Conservation (phyloP, 1,284 basidiomycete species). For the Vanrija humicola region DNA sequence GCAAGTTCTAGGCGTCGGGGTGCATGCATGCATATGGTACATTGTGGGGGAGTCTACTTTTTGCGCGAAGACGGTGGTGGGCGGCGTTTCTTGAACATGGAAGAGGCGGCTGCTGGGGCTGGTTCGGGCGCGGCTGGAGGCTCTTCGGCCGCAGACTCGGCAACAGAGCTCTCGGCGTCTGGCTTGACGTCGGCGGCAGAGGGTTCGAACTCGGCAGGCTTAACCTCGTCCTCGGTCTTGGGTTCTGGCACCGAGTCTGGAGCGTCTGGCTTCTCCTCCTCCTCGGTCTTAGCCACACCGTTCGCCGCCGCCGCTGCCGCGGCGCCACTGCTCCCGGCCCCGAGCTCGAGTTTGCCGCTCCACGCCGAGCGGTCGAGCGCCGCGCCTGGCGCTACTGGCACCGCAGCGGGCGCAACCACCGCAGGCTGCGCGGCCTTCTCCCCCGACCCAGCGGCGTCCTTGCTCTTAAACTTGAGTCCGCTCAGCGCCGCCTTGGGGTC, state of each 20-base stretch:
- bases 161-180: neutral
- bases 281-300: neutral
- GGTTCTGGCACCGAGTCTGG: neutral
- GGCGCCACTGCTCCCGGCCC: slow-evolving; percentile 2
- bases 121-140: neutral
- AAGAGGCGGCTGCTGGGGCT: slow-evolving; percentile 11
- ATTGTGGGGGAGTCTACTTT: slow-evolving; percentile 22
- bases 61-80: slow-evolving; percentile 39
- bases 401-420: neutral
- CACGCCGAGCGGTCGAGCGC: slow-evolving; percentile 22
- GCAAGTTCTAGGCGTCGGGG: slow-evolving; percentile 54
- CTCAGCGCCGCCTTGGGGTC: slow-evolving; percentile 29
- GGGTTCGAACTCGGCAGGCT: neutral
- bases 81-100: slow-evolving; percentile 50
- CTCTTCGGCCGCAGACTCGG: slow-evolving; percentile 2
- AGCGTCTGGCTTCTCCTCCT: neutral
- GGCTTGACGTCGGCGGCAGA: slow-evolving; percentile 2
- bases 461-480: slow-evolving; percentile 35
- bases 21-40: neutral
- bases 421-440: no score
- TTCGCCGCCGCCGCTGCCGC: neutral
- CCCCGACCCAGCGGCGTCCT: slow-evolving; percentile 14
- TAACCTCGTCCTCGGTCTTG: slow-evolving; percentile 17
- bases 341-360: slow-evolving; percentile 24
- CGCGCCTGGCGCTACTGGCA: slow-evolving; percentile 12